phyloP scores from a whole-genome alignment of 352 stramenopile genomes.

The Phytophthora cactorum region DNA sequence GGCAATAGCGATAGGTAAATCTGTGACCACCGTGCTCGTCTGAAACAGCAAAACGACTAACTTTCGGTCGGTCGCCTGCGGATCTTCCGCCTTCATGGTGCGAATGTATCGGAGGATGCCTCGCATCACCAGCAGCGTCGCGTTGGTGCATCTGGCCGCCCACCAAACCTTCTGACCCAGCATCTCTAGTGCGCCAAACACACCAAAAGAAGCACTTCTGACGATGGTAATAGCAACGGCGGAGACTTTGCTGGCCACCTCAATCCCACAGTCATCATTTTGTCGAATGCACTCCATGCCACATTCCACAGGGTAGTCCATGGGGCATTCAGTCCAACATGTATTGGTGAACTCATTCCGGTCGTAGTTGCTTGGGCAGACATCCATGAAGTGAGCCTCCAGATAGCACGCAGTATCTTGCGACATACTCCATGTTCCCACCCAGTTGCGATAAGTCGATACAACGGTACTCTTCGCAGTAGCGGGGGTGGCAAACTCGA shows the following conservation, averaged over 20 bases:
- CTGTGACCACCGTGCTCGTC: constrained; percentile 17
- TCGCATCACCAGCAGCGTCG: constrained; percentile 30
- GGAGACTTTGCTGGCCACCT: constrained; percentile 45
- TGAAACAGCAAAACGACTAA: constrained; percentile 34
- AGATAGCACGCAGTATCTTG: constrained; percentile 34
- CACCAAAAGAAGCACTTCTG: constrained; percentile 42
- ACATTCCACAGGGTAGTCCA: constrained; percentile 61
- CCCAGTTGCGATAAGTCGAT: constrained; percentile 45
- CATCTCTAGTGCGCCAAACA: constrained; percentile 43
- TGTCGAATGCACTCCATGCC: constrained; percentile 61
- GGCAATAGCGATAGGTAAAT: not conserved
- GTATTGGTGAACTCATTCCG: constrained; percentile 50
- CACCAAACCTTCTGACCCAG: constrained; percentile 30
- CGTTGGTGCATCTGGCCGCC: constrained; percentile 28
- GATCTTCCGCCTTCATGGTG: constrained; percentile 33
- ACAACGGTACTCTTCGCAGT: constrained; percentile 26
- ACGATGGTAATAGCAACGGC: constrained; percentile 46
- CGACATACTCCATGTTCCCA: constrained; percentile 38
- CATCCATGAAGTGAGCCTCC: constrained; percentile 42
- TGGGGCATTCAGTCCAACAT: constrained; percentile 62
- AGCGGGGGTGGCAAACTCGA: constrained; percentile 11
- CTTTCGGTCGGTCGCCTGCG: constrained; percentile 20
- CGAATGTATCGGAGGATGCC: constrained; percentile 36
- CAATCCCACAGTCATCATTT: constrained; percentile 45
- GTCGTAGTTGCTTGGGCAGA: constrained; percentile 49